phyloP scores from a whole-genome alignment of 2,329 filamentous ascomycete genomes.

The Penicillium sp. region DNA sequence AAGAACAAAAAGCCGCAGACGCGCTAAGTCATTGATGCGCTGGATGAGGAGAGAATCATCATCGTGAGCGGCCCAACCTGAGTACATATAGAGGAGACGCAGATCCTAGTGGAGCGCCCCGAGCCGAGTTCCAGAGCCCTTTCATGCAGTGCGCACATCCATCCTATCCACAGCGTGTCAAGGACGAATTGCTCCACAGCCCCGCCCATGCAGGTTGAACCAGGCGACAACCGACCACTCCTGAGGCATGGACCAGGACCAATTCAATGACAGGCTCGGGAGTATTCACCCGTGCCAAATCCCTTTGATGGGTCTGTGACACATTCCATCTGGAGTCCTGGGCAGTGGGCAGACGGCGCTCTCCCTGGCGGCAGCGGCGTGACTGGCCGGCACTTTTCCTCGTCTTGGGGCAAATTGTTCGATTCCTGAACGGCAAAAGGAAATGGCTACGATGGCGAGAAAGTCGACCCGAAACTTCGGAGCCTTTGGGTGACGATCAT shows the following conservation, averaged over 20 bases:
- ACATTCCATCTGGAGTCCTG: conserved; percentile 20
- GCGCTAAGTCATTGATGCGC: conserved; percentile 34
- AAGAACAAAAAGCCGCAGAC: conserved; percentile 18
- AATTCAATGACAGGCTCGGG: conserved; percentile 22
- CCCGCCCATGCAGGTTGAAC: conserved; percentile 26
- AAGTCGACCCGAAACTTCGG: conserved; percentile 1
- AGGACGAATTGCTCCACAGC: conserved; percentile 24
- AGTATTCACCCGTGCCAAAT: conserved; percentile 13
- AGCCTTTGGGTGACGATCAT: not conserved
- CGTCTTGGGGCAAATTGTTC: not conserved
- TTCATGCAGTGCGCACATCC: conserved; percentile 29
- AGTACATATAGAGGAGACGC: conserved; percentile 23
- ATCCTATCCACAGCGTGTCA: conserved; percentile 25
- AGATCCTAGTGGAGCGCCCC: conserved; percentile 1
- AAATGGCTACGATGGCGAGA: conserved; percentile 10
- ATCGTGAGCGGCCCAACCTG: conserved; percentile 8
- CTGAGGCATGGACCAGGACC: conserved; percentile 26
- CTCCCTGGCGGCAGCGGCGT: conserved; percentile 20
- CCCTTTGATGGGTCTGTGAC: conserved; percentile 25
- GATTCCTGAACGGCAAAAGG: not conserved
- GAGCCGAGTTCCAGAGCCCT: conserved; percentile 16
- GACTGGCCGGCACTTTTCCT: conserved; percentile 1
- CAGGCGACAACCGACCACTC: conserved; percentile 23
- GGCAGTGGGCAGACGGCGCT: conserved; percentile 3
- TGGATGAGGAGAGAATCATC: conserved; percentile 10